phyloP scores from a whole-genome alignment of 768 basidiomycete species.

The Tricholoma terreum region DNA sequence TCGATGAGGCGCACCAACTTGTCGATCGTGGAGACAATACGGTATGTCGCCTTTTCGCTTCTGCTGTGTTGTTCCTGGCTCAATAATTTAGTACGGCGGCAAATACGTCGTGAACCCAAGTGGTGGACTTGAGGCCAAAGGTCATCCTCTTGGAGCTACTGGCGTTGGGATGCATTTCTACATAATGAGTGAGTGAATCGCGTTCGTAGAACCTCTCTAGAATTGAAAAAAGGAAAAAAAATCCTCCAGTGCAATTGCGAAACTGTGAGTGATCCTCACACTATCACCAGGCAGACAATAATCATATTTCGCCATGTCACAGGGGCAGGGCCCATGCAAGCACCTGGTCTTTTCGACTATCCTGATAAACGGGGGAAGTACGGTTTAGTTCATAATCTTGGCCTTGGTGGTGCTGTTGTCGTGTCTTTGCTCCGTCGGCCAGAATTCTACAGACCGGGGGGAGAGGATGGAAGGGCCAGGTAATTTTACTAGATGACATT shows the following conservation, averaged over 20 bases:
- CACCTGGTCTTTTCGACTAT: constrained; percentile 60
- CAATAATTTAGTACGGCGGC: constrained; percentile 61
- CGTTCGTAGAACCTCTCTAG: background rate
- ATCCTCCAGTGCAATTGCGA: constrained; percentile 63
- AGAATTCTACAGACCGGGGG: constrained; percentile 68
- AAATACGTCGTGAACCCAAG: constrained; percentile 84
- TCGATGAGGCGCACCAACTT: constrained; percentile 67
- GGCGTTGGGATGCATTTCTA: constrained; percentile 88
- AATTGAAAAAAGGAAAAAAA: constrained; percentile 7
- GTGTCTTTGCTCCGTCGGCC: constrained; percentile 74
- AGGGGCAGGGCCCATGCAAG: constrained; percentile 89
- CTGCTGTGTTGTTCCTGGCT: background rate
- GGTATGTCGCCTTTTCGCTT: constrained; percentile 37
- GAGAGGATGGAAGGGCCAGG: constrained; percentile 66
- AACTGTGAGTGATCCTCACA: constrained; percentile 44
- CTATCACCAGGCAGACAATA: background rate
- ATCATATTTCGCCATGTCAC: background rate
- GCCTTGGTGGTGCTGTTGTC: constrained; percentile 77
- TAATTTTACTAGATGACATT: constrained; percentile 19
- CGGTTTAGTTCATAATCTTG: constrained; percentile 81
- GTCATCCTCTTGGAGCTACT: constrained; percentile 81
- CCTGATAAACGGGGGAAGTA: constrained; percentile 70
- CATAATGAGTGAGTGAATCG: constrained; percentile 57
- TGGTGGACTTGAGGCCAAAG: constrained; percentile 86
- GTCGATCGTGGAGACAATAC: constrained; percentile 80